A percentile compares a stretch with the other conserved stretches of the same genome.
Evolutionary conservation across 371 early-diverging fungal genomes (phyloP).

Genomic region (Amoeboaphelidium protococcarum): DNA sequence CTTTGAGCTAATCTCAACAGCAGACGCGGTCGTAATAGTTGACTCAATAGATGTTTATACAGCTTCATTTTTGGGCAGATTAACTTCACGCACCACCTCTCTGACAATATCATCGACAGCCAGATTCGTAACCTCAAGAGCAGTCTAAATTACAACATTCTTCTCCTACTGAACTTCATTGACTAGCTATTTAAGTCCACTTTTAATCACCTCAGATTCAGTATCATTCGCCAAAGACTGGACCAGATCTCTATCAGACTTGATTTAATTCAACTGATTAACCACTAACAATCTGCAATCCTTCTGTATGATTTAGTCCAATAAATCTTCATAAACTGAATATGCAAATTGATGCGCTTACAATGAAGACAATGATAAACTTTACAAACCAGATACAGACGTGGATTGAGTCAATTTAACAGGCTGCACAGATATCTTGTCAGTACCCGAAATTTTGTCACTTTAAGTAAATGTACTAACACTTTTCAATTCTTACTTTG

Average conservation of each 20-base stretch:
- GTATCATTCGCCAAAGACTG: background rate
- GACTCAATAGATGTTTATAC: no score
- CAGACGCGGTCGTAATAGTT: constrained; percentile 12
- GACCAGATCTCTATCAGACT: background rate
- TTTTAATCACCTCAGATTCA: background rate
- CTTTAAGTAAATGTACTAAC: no score
- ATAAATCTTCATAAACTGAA: background rate
- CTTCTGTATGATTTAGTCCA: background rate
- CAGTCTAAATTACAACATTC: background rate
- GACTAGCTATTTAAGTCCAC: background rate
- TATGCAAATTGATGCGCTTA: no score
- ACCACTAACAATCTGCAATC: background rate
- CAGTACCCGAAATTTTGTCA: no score
- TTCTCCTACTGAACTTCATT: background rate
- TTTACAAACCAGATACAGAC: no score
- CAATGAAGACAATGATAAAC: no score
- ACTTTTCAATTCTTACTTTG: no score
- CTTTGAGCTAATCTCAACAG: background rate
- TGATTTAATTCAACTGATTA: background rate
- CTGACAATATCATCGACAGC: background rate
- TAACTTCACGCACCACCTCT: background rate
- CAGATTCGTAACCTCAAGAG: background rate
- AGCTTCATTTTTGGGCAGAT: background rate
- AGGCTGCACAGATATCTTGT: no score
- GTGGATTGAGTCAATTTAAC: no score